phyloP scores from a whole-genome alignment of 345 rosid genomes.

The Eucalyptus coolabah region DNA sequence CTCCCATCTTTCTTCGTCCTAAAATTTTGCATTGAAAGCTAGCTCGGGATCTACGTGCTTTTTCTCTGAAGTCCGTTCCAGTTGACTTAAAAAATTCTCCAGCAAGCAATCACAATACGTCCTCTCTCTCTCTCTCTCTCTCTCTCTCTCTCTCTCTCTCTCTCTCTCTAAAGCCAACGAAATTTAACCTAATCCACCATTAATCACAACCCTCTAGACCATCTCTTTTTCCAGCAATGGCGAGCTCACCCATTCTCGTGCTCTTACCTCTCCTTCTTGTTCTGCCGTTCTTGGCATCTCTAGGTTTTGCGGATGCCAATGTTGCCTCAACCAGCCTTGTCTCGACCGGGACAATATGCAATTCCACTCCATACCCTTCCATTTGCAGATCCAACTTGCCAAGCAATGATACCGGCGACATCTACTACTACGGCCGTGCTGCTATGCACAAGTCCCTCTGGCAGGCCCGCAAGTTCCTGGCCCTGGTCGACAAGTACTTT shows the following conservation, averaged over 20 bases:
- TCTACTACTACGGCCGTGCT: slow-evolving; percentile 39
- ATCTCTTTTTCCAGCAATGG: neutral
- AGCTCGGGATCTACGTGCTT: neutral
- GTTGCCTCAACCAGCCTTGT: slow-evolving; percentile 2
- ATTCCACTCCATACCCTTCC: slow-evolving; percentile 36
- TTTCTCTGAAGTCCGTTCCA: neutral
- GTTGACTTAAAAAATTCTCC: slow-evolving; percentile 8
- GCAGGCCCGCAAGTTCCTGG: slow-evolving; percentile 44
- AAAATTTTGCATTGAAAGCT: neutral
- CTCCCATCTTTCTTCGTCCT: neutral
- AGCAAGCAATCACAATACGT: neutral
- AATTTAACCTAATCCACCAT: neutral
- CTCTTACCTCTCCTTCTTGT: neutral
- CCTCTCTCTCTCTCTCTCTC: neutral
- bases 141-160: neutral
- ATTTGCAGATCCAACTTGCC: slow-evolving; percentile 47
- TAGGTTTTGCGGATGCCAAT: neutral
- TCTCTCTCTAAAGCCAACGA: neutral
- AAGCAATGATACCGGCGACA: slow-evolving; percentile 22
- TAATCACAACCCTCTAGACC: neutral
- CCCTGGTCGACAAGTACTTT: slow-evolving; percentile 35
- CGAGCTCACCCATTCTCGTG: neutral
- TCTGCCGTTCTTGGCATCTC: slow-evolving; percentile 6
- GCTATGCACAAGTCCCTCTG: slow-evolving; percentile 46
- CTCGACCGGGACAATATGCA: slow-evolving; percentile 26